Conservation (phyloP, 23 red algal species). For the Rhodosorus marinus region DNA sequence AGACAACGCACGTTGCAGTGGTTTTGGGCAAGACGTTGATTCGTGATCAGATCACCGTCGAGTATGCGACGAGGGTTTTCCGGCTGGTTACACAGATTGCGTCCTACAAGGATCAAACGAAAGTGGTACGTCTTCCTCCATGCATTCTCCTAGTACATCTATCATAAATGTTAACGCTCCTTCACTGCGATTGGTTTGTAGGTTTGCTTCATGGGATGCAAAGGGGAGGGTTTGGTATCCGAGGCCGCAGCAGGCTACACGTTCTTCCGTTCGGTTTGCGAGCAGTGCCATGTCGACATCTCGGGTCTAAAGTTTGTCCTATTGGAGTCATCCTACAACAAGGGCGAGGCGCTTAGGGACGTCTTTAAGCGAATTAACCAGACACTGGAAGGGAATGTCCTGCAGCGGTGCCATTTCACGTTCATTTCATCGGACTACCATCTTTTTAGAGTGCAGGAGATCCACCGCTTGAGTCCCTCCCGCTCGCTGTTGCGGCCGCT, state of each 20-base stretch:
- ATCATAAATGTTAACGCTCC: too few species aligned
- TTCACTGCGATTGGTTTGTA: conserved; percentile 19
- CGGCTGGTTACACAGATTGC: conserved; percentile 56
- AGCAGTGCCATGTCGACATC: conserved; percentile 43
- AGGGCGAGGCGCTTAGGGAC: conserved; percentile 16
- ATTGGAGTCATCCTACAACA: conserved; percentile 22
- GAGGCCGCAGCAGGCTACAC: conserved; percentile 63
- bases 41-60: conserved; percentile 58
- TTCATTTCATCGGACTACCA: conserved; percentile 74
- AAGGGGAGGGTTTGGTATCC: conserved; percentile 16
- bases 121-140: too few species aligned
- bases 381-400: conserved; percentile 12
- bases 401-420: conserved; percentile 40
- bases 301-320: conserved; percentile 22
- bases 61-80: conserved; percentile 59
- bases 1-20: conserved; percentile 43
- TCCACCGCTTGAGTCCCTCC: conserved; percentile 35
- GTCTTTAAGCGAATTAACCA: conserved; percentile 34
- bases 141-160: too few species aligned
- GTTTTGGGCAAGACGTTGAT: conserved; percentile 80
- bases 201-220: conserved; percentile 65
- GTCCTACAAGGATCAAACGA: too few species aligned
- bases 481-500: conserved; percentile 40
- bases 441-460: conserved; percentile 70
- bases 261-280: conserved; percentile 63